Conservation (phyloP, 2,329 filamentous ascomycete genomes). For the Atkinsonella texensis region DNA sequence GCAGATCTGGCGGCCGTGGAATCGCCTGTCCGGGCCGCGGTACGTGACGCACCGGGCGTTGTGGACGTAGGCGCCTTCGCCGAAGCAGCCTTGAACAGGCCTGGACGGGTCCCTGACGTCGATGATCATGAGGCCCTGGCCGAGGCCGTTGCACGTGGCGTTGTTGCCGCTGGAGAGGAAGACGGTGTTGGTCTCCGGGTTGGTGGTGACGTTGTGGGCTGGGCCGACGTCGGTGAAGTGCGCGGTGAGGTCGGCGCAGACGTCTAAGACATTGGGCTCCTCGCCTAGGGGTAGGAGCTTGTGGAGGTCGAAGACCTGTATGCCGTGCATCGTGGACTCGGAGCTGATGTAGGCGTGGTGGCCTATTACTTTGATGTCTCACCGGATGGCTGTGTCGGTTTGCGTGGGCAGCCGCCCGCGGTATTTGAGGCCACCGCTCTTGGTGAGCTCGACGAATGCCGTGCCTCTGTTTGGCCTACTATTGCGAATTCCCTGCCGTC, state of each 20-base stretch:
- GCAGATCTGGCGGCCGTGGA: conserved; percentile 34
- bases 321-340: conserved; percentile 36
- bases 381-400: conserved; percentile 21
- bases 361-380: conserved; percentile 28
- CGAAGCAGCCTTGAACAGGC: conserved; percentile 37
- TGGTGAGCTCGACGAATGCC: conserved; percentile 32
- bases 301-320: conserved; percentile 53
- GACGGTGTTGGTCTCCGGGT: conserved; percentile 24
- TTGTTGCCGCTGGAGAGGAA: conserved; percentile 29
- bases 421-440: conserved; percentile 29
- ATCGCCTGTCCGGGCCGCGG: conserved; percentile 30
- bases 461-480: conserved; percentile 35
- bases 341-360: conserved; percentile 26
- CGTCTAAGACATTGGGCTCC: conserved; percentile 20
- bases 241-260: conserved; percentile 20
- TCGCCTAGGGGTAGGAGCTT: conserved; percentile 33
- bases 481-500: conserved; percentile 32
- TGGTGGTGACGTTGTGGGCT: conserved; percentile 35
- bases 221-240: conserved; percentile 24
- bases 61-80: conserved; percentile 38
- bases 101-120: conserved; percentile 39
- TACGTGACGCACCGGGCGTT: conserved; percentile 42
- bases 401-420: conserved; percentile 32
- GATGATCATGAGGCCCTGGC: conserved; percentile 40
- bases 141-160: conserved; percentile 21